Percentiles rank a stretch among this genome's conserved stretches.
These are phyloP conservation scores for Ophiostoma novo-ulmi DNA, from an alignment of 2,329 filamentous ascomycete genomes.

Conservation along the genomic window DNA sequence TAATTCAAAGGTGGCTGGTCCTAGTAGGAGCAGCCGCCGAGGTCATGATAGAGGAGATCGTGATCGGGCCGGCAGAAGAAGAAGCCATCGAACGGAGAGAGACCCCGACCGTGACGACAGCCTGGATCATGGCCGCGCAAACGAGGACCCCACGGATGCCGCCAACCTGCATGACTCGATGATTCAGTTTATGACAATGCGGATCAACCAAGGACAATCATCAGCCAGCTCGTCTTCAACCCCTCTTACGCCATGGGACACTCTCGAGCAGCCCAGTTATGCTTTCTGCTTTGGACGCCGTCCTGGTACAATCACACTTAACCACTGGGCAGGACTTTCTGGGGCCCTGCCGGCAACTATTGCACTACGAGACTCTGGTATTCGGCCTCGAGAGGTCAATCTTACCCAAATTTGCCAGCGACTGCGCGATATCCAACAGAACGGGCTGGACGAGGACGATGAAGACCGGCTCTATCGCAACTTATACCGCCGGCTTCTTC, in stretches of 20 bases:
- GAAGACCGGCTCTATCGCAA: conserved; percentile 56
- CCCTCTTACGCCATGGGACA: conserved; percentile 58
- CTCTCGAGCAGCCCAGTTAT: conserved; percentile 68
- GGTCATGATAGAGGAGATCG: conserved; percentile 20
- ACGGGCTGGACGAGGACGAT: conserved; percentile 51
- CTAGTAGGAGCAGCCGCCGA: conserved; percentile 15
- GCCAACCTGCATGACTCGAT: conserved; percentile 51
- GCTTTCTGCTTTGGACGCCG: conserved; percentile 61
- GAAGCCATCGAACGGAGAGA: conserved; percentile 24
- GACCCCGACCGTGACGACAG: conserved; percentile 31
- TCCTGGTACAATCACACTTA: conserved; percentile 67
- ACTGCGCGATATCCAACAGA: conserved; percentile 51
- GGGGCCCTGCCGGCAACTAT: conserved; percentile 53
- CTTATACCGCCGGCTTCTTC: conserved; percentile 63
- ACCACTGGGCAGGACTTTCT: conserved; percentile 59
- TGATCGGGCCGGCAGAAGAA: neutral
- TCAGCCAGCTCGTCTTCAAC: conserved; percentile 35
- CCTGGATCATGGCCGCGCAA: conserved; percentile 32
- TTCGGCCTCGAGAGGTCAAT: conserved; percentile 56
- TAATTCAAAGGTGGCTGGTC: conserved; percentile 32
- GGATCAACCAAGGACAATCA: conserved; percentile 34
- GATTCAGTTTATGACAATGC: conserved; percentile 55
- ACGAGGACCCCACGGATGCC: conserved; percentile 42
- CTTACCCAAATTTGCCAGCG: conserved; percentile 54
- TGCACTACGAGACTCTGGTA: conserved; percentile 53